Evolutionary conservation across 2,329 filamentous ascomycete genomes (phyloP), one percentile per base, ranked within the genome.

Genomic region (Tolypocladium cylindrosporum): DNA sequence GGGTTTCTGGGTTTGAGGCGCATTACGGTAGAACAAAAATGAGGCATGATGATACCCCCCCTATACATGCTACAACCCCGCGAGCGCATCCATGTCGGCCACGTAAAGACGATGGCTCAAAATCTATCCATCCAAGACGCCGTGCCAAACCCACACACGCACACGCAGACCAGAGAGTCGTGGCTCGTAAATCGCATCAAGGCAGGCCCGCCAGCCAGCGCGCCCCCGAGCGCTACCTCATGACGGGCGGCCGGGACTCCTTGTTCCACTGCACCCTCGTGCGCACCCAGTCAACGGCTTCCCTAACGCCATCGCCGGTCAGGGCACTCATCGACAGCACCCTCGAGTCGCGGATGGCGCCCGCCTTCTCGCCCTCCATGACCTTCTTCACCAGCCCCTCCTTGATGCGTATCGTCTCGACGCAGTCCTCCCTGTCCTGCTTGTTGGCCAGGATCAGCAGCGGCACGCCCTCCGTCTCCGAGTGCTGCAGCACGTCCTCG

Each of bases 351-450:
- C 93, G 83, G 56, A 97, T 90, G 62, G 86, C 89, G 48, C 81
- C 83, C 0, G 91, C 91, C 75, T 93, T 94, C 69, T 96, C 90
- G 24, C 94, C 90, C 77, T 97, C 92, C 77, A 96, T 94, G 27
- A 99, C 92, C 76, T 89, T 91, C 74, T 96, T 88, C 55, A 99
- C 92, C 57, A 97, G 79, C 0, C 93, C 94, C 72, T 99, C 94
- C 75, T 99, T 99, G 70, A 99, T 97, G 63, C 91, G 81, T 60
- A 97, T 93, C 2, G 97, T 94, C 79, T 99, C 94, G 56, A 97
- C 90, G 65, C 93, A 97, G 73, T 97, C 94, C 74, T 99, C 94
- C 2, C 93, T 79, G 72, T 99, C 94, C 76, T 99, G 94, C 75
- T 99, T 99, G 72, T 99, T 99, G 61, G 94, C 94, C 63, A 99